Conservation (phyloP, 108 stramenopile species). For the Aurantiochytrium sp. region DNA sequence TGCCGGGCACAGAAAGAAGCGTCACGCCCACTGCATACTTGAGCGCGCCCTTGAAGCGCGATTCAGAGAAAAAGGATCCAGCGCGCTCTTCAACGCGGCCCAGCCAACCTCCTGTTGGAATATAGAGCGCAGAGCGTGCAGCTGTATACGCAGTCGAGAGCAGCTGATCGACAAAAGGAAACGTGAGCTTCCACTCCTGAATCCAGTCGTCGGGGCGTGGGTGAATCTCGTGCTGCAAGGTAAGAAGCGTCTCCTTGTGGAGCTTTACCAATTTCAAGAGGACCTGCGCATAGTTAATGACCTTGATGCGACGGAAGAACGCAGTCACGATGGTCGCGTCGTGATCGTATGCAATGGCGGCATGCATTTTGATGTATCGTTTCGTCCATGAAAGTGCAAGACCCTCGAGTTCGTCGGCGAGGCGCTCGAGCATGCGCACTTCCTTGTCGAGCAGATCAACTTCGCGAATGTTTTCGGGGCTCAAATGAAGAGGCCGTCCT, state of each 20-base stretch:
- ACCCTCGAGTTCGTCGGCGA: neutral
- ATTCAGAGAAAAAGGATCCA: neutral
- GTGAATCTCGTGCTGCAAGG: neutral
- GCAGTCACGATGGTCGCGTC: neutral
- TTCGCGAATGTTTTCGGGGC: neutral
- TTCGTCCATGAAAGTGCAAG: neutral
- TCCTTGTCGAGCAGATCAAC: neutral
- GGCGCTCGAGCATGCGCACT: neutral
- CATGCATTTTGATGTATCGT: neutral
- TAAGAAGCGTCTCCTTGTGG: neutral
- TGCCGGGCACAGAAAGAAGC: neutral
- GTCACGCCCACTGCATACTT: neutral
- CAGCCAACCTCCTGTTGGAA: neutral
- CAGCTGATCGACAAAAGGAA: neutral
- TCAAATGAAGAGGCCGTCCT: neutral
- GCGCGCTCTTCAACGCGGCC: neutral
- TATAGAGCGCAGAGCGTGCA: neutral
- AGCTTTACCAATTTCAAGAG: neutral
- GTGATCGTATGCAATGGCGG: neutral
- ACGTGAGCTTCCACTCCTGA: neutral
- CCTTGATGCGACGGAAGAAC: neutral
- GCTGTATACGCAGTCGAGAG: neutral
- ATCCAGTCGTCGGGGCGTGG: neutral
- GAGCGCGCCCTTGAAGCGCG: neutral
- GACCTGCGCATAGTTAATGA: neutral